Percentiles rank a stretch among this genome's conserved stretches.
phyloP scores from a whole-genome alignment of 306 rosid genomes.

The Erythrophleum fordii region DNA sequence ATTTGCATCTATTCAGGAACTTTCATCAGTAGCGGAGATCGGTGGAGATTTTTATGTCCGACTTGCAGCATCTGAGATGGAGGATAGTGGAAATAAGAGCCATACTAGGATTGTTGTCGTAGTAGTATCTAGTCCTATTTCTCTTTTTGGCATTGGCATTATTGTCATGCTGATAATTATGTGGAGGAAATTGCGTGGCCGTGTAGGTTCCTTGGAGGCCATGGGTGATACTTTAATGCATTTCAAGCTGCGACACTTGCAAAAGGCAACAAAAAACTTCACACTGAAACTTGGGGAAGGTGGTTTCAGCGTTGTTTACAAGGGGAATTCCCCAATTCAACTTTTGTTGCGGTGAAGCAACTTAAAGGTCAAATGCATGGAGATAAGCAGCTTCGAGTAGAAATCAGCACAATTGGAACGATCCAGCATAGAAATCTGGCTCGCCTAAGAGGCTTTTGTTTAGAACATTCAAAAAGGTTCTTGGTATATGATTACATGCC shows the following conservation, averaged over 20 bases:
- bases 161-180: neutral
- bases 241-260: slow-evolving; percentile 36
- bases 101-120: neutral
- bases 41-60: slow-evolving; percentile 27
- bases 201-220: neutral
- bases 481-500: neutral
- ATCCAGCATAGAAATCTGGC: slow-evolving; percentile 50
- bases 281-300: slow-evolving; percentile 48
- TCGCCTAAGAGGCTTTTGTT: slow-evolving; percentile 49
- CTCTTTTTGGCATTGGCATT: neutral
- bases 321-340: slow-evolving; percentile 41
- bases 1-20: neutral
- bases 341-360: slow-evolving; percentile 46
- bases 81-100: neutral
- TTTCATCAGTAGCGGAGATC: neutral
- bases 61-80: slow-evolving; percentile 18
- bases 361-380: slow-evolving; percentile 42
- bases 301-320: slow-evolving; percentile 52
- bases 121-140: neutral
- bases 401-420: slow-evolving; percentile 48
- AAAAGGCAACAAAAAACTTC: slow-evolving; percentile 51
- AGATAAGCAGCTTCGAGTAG: slow-evolving; percentile 48
- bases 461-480: neutral
- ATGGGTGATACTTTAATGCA: slow-evolving; percentile 38
- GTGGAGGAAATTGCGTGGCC: neutral